Evolutionary conservation across 805 yeast genomes (phyloP).

Genomic region (Dipodascus geniculatus): DNA sequence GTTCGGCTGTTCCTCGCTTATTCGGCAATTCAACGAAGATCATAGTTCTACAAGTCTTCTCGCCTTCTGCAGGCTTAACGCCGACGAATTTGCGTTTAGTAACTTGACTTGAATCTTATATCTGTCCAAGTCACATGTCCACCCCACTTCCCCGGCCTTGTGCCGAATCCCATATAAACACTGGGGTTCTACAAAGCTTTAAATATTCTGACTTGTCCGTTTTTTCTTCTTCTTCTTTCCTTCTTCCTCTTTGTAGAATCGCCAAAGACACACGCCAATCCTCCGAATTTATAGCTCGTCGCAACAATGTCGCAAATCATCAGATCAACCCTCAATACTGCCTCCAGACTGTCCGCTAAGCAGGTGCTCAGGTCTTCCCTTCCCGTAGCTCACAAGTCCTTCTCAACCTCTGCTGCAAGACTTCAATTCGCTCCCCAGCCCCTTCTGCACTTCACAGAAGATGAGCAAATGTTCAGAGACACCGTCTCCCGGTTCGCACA

Average conservation of each 20-base stretch:
- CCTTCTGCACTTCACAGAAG: conserved; percentile 25
- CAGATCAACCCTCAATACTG: neutral
- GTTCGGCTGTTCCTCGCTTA: too few species aligned
- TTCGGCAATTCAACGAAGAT: too few species aligned
- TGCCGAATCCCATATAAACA: too few species aligned
- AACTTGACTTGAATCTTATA: too few species aligned
- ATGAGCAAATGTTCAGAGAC: conserved; percentile 31
- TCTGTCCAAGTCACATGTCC: neutral
- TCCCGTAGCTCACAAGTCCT: neutral
- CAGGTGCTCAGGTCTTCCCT: neutral
- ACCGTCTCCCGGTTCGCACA: conserved; percentile 29
- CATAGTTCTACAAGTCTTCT: too few species aligned
- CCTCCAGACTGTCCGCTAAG: neutral
- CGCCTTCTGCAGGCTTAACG: too few species aligned
- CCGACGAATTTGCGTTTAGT: too few species aligned
- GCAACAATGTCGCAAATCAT: neutral
- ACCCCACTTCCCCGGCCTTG: conserved; percentile 1
- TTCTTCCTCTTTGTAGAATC: too few species aligned
- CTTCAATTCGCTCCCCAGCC: conserved; percentile 4
- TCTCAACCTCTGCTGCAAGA: conserved; percentile 3
- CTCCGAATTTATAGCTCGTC: neutral
- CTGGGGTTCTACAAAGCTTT: neutral
- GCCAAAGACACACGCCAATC: too few species aligned
- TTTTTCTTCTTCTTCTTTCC: neutral
- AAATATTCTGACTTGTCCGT: neutral